A percentile compares a stretch with the other conserved stretches of the same genome.
These are phyloP conservation scores for Discostella pseudostelligera DNA, from an alignment of 108 stramenopile genomes.

Conservation along the genomic window DNA sequence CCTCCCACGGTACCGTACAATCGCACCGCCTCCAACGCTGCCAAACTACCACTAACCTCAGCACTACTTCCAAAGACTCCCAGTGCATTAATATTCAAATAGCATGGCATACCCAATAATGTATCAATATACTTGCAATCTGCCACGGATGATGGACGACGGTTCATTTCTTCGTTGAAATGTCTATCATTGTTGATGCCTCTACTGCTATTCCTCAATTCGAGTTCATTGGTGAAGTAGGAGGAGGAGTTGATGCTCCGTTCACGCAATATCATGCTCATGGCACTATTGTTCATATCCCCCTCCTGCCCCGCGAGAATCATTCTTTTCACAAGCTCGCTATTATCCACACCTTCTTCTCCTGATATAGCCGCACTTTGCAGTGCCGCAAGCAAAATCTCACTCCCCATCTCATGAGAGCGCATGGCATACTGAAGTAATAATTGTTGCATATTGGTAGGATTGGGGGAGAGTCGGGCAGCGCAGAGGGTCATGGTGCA, in stretches of 20 bases:
- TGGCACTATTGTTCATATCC: neutral
- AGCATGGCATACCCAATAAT: constrained; percentile 35
- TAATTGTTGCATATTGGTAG: constrained; percentile 14
- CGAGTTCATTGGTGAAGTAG: neutral
- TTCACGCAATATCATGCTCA: neutral
- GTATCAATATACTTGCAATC: constrained; percentile 45
- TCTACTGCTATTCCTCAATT: neutral
- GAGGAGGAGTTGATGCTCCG: neutral
- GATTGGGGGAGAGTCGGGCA: constrained; percentile 8
- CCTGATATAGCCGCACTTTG: neutral
- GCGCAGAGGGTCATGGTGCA: constrained; percentile 47
- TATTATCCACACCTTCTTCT: neutral
- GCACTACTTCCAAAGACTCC: constrained; percentile 21
- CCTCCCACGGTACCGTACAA: constrained; percentile 36
- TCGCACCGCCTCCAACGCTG: constrained; percentile 40
- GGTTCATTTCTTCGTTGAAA: constrained; percentile 14
- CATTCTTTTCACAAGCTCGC: too few species aligned
- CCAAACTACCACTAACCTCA: constrained; percentile 44
- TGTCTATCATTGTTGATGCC: neutral
- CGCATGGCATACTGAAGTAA: neutral
- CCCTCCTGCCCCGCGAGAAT: too few species aligned
- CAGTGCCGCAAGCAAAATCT: too few species aligned
- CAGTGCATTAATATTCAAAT: constrained; percentile 36
- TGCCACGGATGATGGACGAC: constrained; percentile 36
- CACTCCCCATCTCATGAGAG: neutral